Evolutionary conservation across 495 filamentous ascomycete genomes (phyloP).

Genomic region (Trypethelium eluteriae): DNA sequence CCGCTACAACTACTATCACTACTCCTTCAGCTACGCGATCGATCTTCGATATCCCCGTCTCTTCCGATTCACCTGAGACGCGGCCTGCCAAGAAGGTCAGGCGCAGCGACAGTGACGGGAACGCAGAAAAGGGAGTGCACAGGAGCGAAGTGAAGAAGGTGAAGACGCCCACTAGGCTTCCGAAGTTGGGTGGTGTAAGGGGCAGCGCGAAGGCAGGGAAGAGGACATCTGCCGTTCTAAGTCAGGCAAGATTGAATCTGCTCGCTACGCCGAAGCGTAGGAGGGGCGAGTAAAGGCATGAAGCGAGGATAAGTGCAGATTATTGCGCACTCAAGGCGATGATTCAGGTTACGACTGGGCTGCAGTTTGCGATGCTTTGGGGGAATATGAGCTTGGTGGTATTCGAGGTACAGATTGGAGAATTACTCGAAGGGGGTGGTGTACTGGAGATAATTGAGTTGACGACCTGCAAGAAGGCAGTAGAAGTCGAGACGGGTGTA

Average conservation of each 20-base stretch:
- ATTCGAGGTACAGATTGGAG: neutral
- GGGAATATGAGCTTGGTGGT: neutral
- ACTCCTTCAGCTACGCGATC: constrained; percentile 12
- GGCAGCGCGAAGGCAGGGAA: constrained; percentile 18
- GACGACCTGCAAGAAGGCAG: neutral
- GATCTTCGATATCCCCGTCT: constrained; percentile 16
- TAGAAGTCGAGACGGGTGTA: neutral
- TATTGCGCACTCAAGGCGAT: too few relatives aligned
- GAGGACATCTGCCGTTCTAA: constrained; percentile 24
- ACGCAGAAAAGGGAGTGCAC: constrained; percentile 15
- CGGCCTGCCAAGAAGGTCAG: constrained; percentile 33
- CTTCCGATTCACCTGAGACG: constrained; percentile 23
- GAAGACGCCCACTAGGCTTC: constrained; percentile 23
- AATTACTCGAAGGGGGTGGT: neutral
- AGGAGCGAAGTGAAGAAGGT: constrained; percentile 4
- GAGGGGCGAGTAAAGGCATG: neutral
- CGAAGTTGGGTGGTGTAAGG: neutral
- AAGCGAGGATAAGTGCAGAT: neutral
- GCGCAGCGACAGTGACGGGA: constrained; percentile 15
- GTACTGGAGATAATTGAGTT: neutral
- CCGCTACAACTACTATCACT: neutral
- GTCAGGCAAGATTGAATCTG: constrained; percentile 32
- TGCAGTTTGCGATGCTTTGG: too few relatives aligned
- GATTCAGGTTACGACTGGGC: too few relatives aligned
- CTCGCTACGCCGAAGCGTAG: constrained; percentile 33